Evolutionary conservation across 495 filamentous ascomycete species (phyloP), one percentile per base, ranked within the genome.

Genomic region (Podospora anserina): DNA sequence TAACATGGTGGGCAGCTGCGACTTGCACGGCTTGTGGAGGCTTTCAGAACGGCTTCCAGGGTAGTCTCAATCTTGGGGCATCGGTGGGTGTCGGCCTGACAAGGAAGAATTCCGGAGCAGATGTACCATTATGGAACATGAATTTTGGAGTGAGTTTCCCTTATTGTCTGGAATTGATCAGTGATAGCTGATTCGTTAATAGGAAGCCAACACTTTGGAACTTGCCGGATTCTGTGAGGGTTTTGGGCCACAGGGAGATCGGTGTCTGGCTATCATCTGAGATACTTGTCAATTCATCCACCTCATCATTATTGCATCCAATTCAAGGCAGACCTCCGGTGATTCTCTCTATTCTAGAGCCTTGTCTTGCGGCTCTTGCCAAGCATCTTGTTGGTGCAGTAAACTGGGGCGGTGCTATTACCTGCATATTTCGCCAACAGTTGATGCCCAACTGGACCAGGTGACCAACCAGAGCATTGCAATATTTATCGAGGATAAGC

Each of bases 11-110:
- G 19, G n/a, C 23, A 69, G 64, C 70, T 13, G 9, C 26, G 2
- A 67, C 64, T n/a, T 71, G 70, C 64, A 66, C 67, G 5, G 70
- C 64, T 18, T 71, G 70, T 20, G 68, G 68, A 9, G 56, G 64
- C 57, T 61, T 32, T 32, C 44, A 65, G 32, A 60, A 54, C 7
- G 71, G 68, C 1, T 9, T 72, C 15, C 57, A 70, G 65, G 65
- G 71, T 7, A 59, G 63, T 49, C 56, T 72, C 19, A 68, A 55
- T 2, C 49, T 72, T 5, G 68, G 68, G 2, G 62, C 68, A 3
- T 59, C 57, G 16, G 63, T 72, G 11, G 68, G 62, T 4, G 71
- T 66, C 4, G 61, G 65, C 20, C 56, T 72, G 34, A 72, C 70
- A 56, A 63, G 63, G 20, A 72, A 72, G 63, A 20, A 54, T 13